Percentiles rank a stretch among this genome's conserved stretches.
Evolutionary conservation across 495 filamentous ascomycete genomes (phyloP).

Genomic region (Neurospora sp.): DNA sequence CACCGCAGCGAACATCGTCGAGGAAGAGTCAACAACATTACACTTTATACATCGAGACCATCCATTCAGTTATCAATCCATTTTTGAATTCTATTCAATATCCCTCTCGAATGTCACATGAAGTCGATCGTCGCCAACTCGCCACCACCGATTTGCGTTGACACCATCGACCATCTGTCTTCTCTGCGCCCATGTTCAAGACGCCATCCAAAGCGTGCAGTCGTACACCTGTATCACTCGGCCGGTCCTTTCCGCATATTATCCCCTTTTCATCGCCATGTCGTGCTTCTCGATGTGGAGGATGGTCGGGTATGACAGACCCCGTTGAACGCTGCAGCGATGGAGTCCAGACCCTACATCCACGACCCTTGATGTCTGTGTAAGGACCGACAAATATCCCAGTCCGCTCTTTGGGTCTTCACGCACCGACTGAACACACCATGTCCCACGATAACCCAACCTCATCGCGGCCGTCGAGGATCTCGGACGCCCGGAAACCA

Average conservation of each 20-base stretch:
- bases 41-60: neutral
- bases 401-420: neutral
- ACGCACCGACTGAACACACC: neutral
- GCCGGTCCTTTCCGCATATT: neutral
- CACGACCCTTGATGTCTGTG: neutral
- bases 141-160: neutral
- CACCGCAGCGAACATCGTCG: neutral
- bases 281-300: neutral
- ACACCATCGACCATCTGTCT: neutral
- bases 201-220: neutral
- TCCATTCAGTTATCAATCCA: too few relatives aligned
- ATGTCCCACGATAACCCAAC: neutral
- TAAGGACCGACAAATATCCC: neutral
- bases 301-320: neutral
- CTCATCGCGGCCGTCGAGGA: neutral
- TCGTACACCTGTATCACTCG: neutral
- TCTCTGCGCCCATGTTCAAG: neutral
- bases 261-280: neutral
- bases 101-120: fast-evolving
- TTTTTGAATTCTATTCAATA: too few relatives aligned
- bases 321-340: neutral
- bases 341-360: neutral
- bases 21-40: neutral
- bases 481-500: neutral
- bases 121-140: neutral